Base-by-base conservation (phyloP, 1,284 basidiomycete genomes). In the Meira nashicola region DNA sequence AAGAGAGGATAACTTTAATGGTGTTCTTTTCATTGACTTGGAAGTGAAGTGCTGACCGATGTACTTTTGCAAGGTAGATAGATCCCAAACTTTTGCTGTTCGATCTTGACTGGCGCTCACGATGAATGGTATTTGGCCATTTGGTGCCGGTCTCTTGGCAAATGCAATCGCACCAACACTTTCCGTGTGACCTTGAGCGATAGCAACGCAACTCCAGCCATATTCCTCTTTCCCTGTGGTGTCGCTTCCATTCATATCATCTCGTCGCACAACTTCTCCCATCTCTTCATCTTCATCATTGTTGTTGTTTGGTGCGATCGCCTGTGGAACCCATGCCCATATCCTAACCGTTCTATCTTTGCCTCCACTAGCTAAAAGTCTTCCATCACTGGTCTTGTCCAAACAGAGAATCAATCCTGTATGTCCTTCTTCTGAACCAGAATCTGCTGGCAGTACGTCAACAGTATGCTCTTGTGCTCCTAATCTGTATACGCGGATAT, bases 61-160 rank as follows among this genome's bases (percentile, higher is more conserved):
- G 25, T 58, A 17, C 1, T 33, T 25, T 17, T 57, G 58, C 47
- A 77, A 49, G 0, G 65, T 54, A 0, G 65, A 57, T 1, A 77
- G 79, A 79, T 98, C 93, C 95, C 95, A 99, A 85, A 98, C 87
- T 80, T 99, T 99, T 79, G 96, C 89, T 2, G 95, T 98, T 33
- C 91, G 86, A 78, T 99, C 95, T 80, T 97, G 93, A 73, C 89
- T 90, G 17, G 92, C 95, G 4, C 92, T 95, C 8, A 93, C 81
- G 25, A 97, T 80, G 14, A 77, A 78, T 2, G 73, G 68, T 2
- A 62, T 44, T 1, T 57, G 54, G 3, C 47, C 56, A 2, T 56
- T 61, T 10, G 55, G 19, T 1, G 57, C 38, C 10, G 64, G 46
- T n/a, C 65, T 61, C 11, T 63, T 62, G 2, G 73, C 66, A 63